These are phyloP conservation scores for Stemphylium beticola DNA, from an alignment of 2,329 filamentous ascomycete genomes.

Conservation along the genomic window DNA sequence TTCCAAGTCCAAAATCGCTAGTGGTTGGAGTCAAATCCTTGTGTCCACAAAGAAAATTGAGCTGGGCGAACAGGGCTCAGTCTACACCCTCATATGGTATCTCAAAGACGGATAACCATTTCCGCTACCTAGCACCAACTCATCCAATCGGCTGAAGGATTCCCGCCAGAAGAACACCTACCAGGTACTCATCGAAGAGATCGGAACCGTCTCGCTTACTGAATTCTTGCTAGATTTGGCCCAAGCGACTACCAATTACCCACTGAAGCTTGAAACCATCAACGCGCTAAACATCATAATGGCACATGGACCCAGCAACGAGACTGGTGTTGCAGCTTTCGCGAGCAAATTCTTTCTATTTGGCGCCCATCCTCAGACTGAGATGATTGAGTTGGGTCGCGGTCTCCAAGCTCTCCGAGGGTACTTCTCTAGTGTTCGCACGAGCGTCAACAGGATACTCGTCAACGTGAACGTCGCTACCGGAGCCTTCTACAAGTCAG, in stretches of 20 bases:
- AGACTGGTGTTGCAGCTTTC: slow-evolving; percentile 54
- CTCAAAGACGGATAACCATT: slow-evolving; percentile 34
- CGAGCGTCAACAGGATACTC: slow-evolving; percentile 63
- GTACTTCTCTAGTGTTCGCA: slow-evolving; percentile 67
- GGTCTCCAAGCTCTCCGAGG: slow-evolving; percentile 66
- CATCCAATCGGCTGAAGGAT: slow-evolving; percentile 18
- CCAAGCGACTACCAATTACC: slow-evolving; percentile 50
- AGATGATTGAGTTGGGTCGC: slow-evolving; percentile 52
- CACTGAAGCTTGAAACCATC: slow-evolving; percentile 58
- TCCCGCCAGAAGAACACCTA: slow-evolving; percentile 29
- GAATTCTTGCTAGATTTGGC: slow-evolving; percentile 55
- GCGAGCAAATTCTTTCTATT: slow-evolving; percentile 56
- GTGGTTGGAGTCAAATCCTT: slow-evolving; percentile 48
- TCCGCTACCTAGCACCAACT: slow-evolving; percentile 19
- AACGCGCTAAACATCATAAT: slow-evolving; percentile 66
- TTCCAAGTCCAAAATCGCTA: slow-evolving; percentile 39
- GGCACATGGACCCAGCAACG: slow-evolving; percentile 55
- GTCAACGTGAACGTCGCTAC: slow-evolving; percentile 69
- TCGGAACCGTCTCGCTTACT: slow-evolving; percentile 33
- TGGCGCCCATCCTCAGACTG: slow-evolving; percentile 54
- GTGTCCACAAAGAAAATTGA: slow-evolving; percentile 34
- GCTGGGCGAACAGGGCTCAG: slow-evolving; percentile 16
- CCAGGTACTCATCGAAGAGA: slow-evolving; percentile 25
- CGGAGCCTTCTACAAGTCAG: slow-evolving; percentile 62
- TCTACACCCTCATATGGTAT: slow-evolving; percentile 36